Percentiles rank a stretch among this genome's conserved stretches.
These are phyloP conservation scores for Orobanche coerulescens DNA, from an alignment of 257 asterid genomes.

Conservation along the genomic window DNA sequence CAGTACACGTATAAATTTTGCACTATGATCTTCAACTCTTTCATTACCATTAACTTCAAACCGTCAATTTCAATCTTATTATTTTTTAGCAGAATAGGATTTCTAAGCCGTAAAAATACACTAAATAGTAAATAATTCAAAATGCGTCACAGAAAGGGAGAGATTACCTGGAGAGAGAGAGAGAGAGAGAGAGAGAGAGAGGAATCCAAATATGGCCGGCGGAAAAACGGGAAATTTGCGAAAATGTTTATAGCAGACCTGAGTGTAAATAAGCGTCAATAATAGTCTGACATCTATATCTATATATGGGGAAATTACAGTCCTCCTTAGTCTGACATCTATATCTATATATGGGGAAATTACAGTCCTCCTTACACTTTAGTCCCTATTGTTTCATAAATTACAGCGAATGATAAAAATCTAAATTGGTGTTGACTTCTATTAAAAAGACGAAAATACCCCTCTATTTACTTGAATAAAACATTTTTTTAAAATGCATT, in stretches of 20 bases:
- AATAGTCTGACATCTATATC: not conserved
- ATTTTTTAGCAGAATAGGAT: conserved; percentile 22
- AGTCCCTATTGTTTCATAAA: no score
- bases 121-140: not conserved
- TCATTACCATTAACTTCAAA: conserved; percentile 17
- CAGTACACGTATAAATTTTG: conserved; percentile 7
- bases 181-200: no score
- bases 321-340: not conserved
- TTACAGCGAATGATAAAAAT: no score
- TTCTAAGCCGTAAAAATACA: not conserved
- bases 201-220: conserved; percentile 20
- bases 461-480: no score
- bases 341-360: no score
- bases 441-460: no score
- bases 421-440: no score
- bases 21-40: conserved; percentile 30
- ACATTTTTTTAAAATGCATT: no score
- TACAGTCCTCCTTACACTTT: no score
- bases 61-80: conserved; percentile 13
- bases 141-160: conserved; percentile 9
- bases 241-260: conserved; percentile 24
- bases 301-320: no score
- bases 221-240: conserved; percentile 22
- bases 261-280: conserved; percentile 12
- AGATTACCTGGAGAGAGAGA: conserved; percentile 28